phyloP scores from a whole-genome alignment of 208 protist genomes.

The Leishmania martiniquensis region DNA sequence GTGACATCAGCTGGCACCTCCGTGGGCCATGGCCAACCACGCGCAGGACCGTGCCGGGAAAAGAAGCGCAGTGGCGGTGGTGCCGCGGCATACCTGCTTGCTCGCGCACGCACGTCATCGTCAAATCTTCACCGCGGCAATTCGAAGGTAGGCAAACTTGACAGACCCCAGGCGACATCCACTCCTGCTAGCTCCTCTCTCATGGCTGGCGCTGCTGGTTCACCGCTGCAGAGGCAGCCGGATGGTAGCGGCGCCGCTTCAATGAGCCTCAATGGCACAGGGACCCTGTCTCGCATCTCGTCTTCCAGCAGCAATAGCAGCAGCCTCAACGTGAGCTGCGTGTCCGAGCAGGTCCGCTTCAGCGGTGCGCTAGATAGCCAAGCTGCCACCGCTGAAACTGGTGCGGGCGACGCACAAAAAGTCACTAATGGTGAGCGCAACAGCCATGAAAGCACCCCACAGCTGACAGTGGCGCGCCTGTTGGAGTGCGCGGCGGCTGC shows the following conservation, averaged over 20 bases:
- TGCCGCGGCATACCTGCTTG: not conserved
- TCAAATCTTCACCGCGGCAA: not conserved
- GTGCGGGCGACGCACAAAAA: not conserved
- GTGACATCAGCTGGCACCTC: not conserved
- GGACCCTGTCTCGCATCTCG: conserved; percentile 7
- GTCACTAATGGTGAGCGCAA: not conserved
- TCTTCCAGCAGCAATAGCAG: conserved; percentile 10
- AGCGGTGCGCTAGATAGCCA: not conserved
- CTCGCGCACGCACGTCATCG: not conserved
- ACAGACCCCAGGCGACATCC: not conserved
- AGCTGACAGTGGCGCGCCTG: conserved; percentile 25
- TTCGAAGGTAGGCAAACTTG: not conserved
- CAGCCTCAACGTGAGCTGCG: not conserved
- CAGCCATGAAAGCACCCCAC: not conserved
- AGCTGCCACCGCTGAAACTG: no score
- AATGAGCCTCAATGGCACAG: not conserved
- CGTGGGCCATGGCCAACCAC: not conserved
- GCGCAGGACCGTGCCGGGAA: not conserved
- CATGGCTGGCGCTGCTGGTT: not conserved
- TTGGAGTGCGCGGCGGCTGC: conserved; percentile 20
- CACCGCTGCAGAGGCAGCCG: not conserved
- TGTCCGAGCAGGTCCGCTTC: not conserved
- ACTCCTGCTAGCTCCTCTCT: not conserved
- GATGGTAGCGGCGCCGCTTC: not conserved
- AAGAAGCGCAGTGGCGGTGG: not conserved